These are phyloP conservation scores for Stemphylium vesicarium DNA, from an alignment of 2,329 filamentous ascomycete species.

Conservation along the genomic window DNA sequence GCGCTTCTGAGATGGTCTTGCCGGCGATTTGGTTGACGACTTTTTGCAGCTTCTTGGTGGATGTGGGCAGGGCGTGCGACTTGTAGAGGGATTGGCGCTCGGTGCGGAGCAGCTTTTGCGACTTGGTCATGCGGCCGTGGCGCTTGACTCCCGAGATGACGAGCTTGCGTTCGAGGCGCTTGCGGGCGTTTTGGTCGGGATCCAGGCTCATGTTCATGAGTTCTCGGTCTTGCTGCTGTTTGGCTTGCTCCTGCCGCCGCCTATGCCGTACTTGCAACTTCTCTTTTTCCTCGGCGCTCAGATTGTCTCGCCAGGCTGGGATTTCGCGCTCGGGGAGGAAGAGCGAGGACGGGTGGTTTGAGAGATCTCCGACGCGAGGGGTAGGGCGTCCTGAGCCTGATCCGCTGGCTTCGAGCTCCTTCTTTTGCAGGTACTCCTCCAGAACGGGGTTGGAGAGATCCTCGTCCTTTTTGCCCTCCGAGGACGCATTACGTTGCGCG, in stretches of 20 bases:
- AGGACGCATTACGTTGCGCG: conserved; percentile 23
- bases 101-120: conserved; percentile 71
- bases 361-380: conserved; percentile 26
- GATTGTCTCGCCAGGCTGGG: conserved; percentile 31
- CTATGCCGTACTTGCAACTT: conserved; percentile 19
- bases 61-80: conserved; percentile 79
- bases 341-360: conserved; percentile 26
- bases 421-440: conserved; percentile 59
- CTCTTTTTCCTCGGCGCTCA: conserved; percentile 22
- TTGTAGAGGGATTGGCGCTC: conserved; percentile 66
- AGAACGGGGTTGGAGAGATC: conserved; percentile 63
- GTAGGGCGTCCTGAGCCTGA: conserved; percentile 10
- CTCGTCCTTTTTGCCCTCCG: conserved; percentile 13
- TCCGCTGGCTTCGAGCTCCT: conserved; percentile 13
- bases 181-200: conserved; percentile 73
- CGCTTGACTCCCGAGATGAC: conserved; percentile 76
- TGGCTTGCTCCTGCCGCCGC: conserved; percentile 8
- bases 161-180: conserved; percentile 83
- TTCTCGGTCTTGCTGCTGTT: conserved; percentile 54
- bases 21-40: conserved; percentile 88
- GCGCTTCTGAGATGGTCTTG: conserved; percentile 92
- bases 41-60: conserved; percentile 87
- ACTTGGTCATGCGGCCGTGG: conserved; percentile 69
- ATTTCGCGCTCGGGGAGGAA: conserved; percentile 35
- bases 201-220: conserved; percentile 65